phyloP scores from a whole-genome alignment of 306 rosid species.

The Abrus pulchellus region DNA sequence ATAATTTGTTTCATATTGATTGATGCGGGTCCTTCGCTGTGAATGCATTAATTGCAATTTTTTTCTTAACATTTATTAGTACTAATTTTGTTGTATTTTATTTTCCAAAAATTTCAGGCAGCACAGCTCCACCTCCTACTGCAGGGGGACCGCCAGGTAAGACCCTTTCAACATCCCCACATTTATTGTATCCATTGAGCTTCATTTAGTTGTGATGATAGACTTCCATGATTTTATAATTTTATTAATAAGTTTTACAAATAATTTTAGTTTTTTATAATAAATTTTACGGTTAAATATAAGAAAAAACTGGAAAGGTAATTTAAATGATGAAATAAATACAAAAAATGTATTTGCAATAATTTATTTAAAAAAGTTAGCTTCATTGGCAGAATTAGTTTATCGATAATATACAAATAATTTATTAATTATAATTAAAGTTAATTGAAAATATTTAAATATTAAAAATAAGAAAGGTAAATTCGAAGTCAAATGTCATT shows the following conservation, averaged over 20 bases:
- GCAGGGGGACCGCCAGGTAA: conserved; percentile 56
- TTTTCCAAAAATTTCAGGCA: conserved; percentile 9
- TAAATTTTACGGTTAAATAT: not conserved
- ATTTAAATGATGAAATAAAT: too few species aligned
- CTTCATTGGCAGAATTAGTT: not conserved
- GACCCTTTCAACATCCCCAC: not conserved
- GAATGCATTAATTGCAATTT: not conserved
- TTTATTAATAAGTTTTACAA: not conserved
- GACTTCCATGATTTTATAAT: not conserved
- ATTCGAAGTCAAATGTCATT: not conserved
- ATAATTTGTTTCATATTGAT: not conserved
- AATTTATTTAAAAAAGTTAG: too few species aligned
- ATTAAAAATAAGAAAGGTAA: not conserved
- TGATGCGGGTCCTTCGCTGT: not conserved
- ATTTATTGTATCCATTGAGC: not conserved
- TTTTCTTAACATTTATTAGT: not conserved
- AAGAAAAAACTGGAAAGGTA: too few species aligned
- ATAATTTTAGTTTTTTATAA: not conserved
- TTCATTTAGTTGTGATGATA: too few species aligned
- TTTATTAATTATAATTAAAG: not conserved
- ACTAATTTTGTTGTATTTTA: not conserved
- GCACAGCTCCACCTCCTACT: conserved; percentile 43
- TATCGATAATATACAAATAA: not conserved
- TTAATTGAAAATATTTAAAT: not conserved
- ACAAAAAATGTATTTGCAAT: too few species aligned